Evolutionary conservation across 805 yeast species (phyloP), one percentile per base, ranked within the genome.

Genomic region (Saccharomyces kudriavzevii): DNA sequence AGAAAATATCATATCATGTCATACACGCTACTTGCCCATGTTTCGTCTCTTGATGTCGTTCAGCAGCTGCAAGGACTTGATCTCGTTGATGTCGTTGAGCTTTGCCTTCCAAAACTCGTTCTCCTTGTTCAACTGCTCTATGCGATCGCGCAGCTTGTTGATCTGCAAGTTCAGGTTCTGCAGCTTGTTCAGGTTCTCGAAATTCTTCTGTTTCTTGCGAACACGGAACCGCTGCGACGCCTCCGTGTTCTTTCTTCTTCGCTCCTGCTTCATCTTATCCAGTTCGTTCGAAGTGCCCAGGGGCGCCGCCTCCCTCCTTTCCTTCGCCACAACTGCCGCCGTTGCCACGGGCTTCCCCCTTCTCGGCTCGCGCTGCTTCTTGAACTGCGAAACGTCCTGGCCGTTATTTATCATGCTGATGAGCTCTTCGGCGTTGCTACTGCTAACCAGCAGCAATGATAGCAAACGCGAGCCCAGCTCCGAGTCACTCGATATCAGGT

Each of bases 161-260:
- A 68, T 59, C 40, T 61, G 60, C 25, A 40, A 9, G 17, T 64
- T 60, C 35, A 67, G 49, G 27, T 54, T 56, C 20, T 58, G 49
- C 28, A 63, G 54, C 54, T 61, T 60, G 13, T 48, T 51, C 27
- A 59, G 45, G 27, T 61, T 67, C 40, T 61, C 66, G 24, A 55
- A 54, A 45, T 62, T 63, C 47, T 61, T 56, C 45, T 62, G 60
- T 55, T 66, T 65, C 54, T 64, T 60, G 40, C 70, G 62, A 66
- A 89, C 81, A 58, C 99, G 79, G 76, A 92, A 92, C 56, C 98
- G 77, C 3, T 97, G 97, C 22, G 92, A 83, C 1, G 99, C 98
- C 1, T 94, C 96, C 0, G 97, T 90, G 71, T 90, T 91, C 62
- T 95, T 79, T 58, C 86, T 81, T 57, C 96, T 79, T 71, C 89